Base-by-base conservation (phyloP, 2,329 filamentous ascomycete genomes). In the Davidsoniella virescens region DNA sequence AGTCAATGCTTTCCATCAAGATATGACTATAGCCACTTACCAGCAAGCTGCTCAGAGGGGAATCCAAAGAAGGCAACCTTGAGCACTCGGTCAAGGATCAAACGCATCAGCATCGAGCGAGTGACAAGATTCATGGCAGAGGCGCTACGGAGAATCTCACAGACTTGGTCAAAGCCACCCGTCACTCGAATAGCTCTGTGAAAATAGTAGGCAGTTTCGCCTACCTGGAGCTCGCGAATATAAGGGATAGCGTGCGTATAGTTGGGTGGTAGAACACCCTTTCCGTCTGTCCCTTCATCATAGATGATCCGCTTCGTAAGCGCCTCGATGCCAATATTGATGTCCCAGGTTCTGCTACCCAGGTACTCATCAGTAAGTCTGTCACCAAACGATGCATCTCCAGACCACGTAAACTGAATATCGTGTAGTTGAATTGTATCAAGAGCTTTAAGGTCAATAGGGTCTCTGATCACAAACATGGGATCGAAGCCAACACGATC, bases 21-120 rank as follows among this genome's bases (percentile, higher is more conserved):
- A 37, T 37, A 14, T 3, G n/a, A n/a, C n/a, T n/a, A 43, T 44
- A 17, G n/a, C 5, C 5, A 49, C 47, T 49, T 49, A 44, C 47
- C 40, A 16, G 41, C 41, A 8, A 41, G 38, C 16, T 9, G 23
- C 17, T 12, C 26, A 18, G 9, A n/a, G 7, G 17, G 4, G 16
- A 48, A 53, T 14, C 43, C 51, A 42, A 53, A 53, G n/a, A 53
- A 50, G 9, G 42, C 17, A 23, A 47, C 18, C 5, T 37, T 20
- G 2, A 53, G 29, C 9, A 53, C 47, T 10, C 41, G 42, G 12
- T 53, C 47, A 20, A 49, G 26, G 25, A 53, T 37, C 5, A 50
- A 9, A n/a, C 43, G 47, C 51, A 53, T 53, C 8, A 53, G 37
- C 43, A 53, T 53, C 2, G 51, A 53, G 7, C 43, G 37, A 36